Evolutionary conservation across 2,329 filamentous ascomycete species (phyloP).

Genomic region (Apiospora pterosperma): DNA sequence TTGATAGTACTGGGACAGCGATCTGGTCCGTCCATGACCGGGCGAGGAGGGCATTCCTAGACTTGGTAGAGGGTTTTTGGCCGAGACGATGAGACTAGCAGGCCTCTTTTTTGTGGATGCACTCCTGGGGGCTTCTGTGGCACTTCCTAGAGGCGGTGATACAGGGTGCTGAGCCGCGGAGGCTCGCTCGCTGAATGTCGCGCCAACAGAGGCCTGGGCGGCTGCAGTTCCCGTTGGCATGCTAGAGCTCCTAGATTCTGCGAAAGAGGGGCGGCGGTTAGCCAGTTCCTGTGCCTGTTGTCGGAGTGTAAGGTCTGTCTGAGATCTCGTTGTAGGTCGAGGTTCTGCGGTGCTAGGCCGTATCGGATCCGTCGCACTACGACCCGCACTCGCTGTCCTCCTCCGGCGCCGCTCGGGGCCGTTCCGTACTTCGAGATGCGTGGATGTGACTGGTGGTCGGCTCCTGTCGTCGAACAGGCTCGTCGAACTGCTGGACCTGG

Average conservation of each 20-base stretch:
- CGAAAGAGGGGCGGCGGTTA: slow-evolving; percentile 35
- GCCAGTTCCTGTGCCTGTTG: slow-evolving; percentile 36
- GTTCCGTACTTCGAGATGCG: slow-evolving; percentile 46
- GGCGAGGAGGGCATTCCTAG: slow-evolving; percentile 27
- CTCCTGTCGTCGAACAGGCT: slow-evolving; percentile 45
- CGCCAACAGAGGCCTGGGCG: slow-evolving; percentile 4
- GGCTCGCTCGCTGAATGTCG: slow-evolving; percentile 25
- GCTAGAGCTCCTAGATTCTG: slow-evolving; percentile 39
- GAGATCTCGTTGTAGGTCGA: slow-evolving; percentile 56
- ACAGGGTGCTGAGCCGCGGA: slow-evolving; percentile 17
- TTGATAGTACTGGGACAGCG: slow-evolving; percentile 47
- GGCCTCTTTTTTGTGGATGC: slow-evolving; percentile 29
- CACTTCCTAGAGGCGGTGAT: slow-evolving; percentile 12
- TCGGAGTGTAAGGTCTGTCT: slow-evolving; percentile 57
- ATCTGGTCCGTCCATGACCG: slow-evolving; percentile 35
- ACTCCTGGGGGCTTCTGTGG: slow-evolving; percentile 16
- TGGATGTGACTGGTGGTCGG: slow-evolving; percentile 47
- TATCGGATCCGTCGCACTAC: slow-evolving; percentile 50
- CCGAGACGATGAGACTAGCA: slow-evolving; percentile 35
- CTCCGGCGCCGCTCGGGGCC: slow-evolving; percentile 44
- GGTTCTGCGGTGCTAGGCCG: slow-evolving; percentile 38
- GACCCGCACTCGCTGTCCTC: slow-evolving; percentile 51
- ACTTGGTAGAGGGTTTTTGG: slow-evolving; percentile 27
- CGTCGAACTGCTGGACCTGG: slow-evolving; percentile 34
- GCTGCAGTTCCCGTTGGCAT: slow-evolving; percentile 26